Evolutionary conservation across 768 basidiomycete genomes (phyloP).

Genomic region (Termitomyces sp.): DNA sequence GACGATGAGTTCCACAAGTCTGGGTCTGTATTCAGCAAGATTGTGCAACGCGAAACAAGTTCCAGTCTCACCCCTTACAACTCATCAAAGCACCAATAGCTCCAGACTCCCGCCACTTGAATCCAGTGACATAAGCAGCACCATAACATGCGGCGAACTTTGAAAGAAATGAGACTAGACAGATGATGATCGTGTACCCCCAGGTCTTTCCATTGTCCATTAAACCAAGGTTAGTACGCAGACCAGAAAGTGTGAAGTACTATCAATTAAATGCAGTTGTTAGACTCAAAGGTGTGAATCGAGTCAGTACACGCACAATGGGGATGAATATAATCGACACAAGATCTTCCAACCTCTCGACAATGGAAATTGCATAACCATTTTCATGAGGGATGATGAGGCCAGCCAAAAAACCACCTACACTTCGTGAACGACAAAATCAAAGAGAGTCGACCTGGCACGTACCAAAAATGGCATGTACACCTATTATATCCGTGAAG

Average conservation of each 20-base stretch:
- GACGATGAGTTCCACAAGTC: slow-evolving; percentile 84
- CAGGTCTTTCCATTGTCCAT: slow-evolving; percentile 73
- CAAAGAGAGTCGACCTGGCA: not conserved
- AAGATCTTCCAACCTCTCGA: slow-evolving; percentile 88
- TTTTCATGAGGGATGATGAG: slow-evolving; percentile 80
- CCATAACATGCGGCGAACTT: slow-evolving; percentile 73
- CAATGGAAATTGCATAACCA: slow-evolving; percentile 73
- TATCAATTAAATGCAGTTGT: slow-evolving; percentile 20
- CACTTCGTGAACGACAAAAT: slow-evolving; percentile 2
- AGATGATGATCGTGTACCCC: slow-evolving; percentile 77
- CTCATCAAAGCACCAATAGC: slow-evolving; percentile 88
- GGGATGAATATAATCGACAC: slow-evolving; percentile 72
- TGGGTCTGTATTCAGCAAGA: slow-evolving; percentile 15
- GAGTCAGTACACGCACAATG: slow-evolving; percentile 42
- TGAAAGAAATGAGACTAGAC: slow-evolving; percentile 66
- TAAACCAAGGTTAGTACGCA: slow-evolving; percentile 75
- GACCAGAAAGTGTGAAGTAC: slow-evolving; percentile 80
- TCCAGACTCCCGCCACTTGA: slow-evolving; percentile 69
- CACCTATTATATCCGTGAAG: slow-evolving; percentile 84
- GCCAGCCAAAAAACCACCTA: slow-evolving; percentile 79
- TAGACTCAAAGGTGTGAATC: not conserved
- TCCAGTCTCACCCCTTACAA: slow-evolving; percentile 68
- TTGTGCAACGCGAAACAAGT: not conserved
- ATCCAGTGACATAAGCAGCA: slow-evolving; percentile 57
- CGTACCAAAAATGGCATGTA: slow-evolving; percentile 62